Percentiles rank a stretch among this genome's conserved stretches.
phyloP scores from a whole-genome alignment of 78 protist genomes.

The Acrasis kona region DNA sequence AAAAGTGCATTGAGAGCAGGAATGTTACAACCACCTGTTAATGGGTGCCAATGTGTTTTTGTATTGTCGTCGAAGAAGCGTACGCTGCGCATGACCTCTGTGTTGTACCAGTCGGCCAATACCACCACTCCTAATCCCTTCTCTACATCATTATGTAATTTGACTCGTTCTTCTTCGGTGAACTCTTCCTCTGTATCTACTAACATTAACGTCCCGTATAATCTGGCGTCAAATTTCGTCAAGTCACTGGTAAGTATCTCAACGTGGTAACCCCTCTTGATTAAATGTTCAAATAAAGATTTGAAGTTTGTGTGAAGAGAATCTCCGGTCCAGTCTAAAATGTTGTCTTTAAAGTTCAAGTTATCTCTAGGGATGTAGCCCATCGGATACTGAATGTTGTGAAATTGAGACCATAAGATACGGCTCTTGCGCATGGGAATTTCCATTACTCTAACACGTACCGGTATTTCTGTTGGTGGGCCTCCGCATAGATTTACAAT shows the following conservation, averaged over 20 bases:
- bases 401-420: constrained; percentile 85
- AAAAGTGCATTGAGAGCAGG: constrained; percentile 48
- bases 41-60: constrained; percentile 56
- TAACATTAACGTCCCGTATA: constrained; percentile 77
- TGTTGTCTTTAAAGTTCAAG: constrained; percentile 36
- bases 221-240: constrained; percentile 76
- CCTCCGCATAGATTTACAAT: not conserved
- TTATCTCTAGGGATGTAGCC: constrained; percentile 85
- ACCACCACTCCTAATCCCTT: constrained; percentile 66
- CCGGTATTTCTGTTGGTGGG: constrained; percentile 17
- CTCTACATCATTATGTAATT: constrained; percentile 52
- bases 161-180: constrained; percentile 42
- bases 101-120: constrained; percentile 54
- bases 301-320: constrained; percentile 85
- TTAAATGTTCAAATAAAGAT: constrained; percentile 31
- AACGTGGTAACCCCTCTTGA: constrained; percentile 42
- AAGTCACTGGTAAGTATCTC: constrained; percentile 40
- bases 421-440: constrained; percentile 72
- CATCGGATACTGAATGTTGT: constrained; percentile 70
- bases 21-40: constrained; percentile 67
- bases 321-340: constrained; percentile 95
- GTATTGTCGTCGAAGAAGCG: constrained; percentile 80
- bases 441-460: constrained; percentile 40
- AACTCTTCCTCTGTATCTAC: constrained; percentile 91
- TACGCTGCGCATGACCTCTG: constrained; percentile 42